Percentiles rank a stretch among this genome's conserved stretches.
These are phyloP conservation scores for Metschnikowia noctiluminum DNA, from an alignment of 805 yeast species.

Conservation along the genomic window DNA sequence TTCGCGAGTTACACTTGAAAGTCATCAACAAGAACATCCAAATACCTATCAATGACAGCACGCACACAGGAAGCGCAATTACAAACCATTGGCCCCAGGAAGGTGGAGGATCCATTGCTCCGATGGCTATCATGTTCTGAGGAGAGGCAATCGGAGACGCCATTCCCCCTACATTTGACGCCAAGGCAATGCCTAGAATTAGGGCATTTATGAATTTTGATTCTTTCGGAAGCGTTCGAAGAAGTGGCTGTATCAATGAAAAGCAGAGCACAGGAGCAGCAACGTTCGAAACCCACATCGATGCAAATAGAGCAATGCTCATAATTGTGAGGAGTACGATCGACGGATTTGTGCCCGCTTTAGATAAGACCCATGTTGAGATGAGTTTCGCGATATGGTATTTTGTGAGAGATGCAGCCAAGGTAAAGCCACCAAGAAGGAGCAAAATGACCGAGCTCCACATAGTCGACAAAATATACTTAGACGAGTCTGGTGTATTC, in stretches of 20 bases:
- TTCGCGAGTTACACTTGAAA: constrained; percentile 48
- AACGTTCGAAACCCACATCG: constrained; percentile 58
- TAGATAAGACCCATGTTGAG: constrained; percentile 45
- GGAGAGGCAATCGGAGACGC: constrained; percentile 55
- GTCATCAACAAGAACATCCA: constrained; percentile 53
- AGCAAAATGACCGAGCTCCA: constrained; percentile 53
- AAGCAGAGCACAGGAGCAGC: constrained; percentile 56
- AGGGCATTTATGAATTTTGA: constrained; percentile 40
- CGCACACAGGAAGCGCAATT: constrained; percentile 46
- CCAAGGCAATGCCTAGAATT: constrained; percentile 47
- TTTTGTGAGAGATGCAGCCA: constrained; percentile 54
- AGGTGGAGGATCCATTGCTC: constrained; percentile 50
- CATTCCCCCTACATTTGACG: constrained; percentile 54
- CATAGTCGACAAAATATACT: constrained; percentile 46
- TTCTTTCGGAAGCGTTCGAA: constrained; percentile 38
- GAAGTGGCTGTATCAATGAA: constrained; percentile 47
- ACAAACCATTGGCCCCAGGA: constrained; percentile 59
- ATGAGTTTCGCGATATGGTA: constrained; percentile 50
- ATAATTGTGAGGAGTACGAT: constrained; percentile 46
- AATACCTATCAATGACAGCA: constrained; percentile 37
- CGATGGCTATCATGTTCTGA: constrained; percentile 53
- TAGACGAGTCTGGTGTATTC: constrained; percentile 41
- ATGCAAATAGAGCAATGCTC: constrained; percentile 49
- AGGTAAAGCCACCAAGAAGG: constrained; percentile 52
- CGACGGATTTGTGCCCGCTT: constrained; percentile 51